phyloP scores from a whole-genome alignment of 73 alveolate genomes.

The Symbiodinium pilosum region DNA sequence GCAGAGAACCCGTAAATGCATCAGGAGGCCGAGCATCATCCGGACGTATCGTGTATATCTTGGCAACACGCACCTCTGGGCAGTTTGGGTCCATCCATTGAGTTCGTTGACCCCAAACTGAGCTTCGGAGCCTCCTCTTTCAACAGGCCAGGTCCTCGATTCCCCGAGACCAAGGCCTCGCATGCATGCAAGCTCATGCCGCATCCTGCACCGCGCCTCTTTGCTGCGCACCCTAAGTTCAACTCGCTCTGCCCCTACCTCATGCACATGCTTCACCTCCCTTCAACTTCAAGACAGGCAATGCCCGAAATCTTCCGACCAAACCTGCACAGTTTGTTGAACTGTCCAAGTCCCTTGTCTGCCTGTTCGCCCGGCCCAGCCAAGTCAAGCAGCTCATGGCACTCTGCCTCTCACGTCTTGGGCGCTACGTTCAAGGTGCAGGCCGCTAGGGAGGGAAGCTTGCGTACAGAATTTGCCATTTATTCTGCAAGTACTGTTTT shows the following conservation, averaged over 20 bases:
- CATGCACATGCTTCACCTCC: too few relatives aligned
- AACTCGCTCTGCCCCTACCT: too few relatives aligned
- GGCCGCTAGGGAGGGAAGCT: too few relatives aligned
- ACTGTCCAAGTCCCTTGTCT: not conserved
- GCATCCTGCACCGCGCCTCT: too few relatives aligned
- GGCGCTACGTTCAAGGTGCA: too few relatives aligned
- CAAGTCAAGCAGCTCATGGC: not conserved
- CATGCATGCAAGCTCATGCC: too few relatives aligned
- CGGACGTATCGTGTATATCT: slow-evolving; percentile 12
- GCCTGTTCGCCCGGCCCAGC: slow-evolving; percentile 8
- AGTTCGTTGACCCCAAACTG: not conserved
- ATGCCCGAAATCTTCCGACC: too few relatives aligned
- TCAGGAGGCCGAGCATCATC: slow-evolving; percentile 2
- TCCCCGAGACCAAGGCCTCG: not conserved
- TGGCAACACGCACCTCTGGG: slow-evolving; percentile 43
- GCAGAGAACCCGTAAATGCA: not conserved
- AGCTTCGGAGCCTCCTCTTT: not conserved
- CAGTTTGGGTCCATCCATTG: not conserved
- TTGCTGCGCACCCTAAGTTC: too few relatives aligned
- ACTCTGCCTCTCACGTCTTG: slow-evolving; percentile 4
- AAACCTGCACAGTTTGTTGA: too few relatives aligned
- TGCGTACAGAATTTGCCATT: too few relatives aligned
- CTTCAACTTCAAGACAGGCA: too few relatives aligned
- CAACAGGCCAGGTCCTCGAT: not conserved
- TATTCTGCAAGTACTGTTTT: too few relatives aligned